phyloP scores from a whole-genome alignment of 2,329 filamentous ascomycete species.

The Beauveria brongniartii region DNA sequence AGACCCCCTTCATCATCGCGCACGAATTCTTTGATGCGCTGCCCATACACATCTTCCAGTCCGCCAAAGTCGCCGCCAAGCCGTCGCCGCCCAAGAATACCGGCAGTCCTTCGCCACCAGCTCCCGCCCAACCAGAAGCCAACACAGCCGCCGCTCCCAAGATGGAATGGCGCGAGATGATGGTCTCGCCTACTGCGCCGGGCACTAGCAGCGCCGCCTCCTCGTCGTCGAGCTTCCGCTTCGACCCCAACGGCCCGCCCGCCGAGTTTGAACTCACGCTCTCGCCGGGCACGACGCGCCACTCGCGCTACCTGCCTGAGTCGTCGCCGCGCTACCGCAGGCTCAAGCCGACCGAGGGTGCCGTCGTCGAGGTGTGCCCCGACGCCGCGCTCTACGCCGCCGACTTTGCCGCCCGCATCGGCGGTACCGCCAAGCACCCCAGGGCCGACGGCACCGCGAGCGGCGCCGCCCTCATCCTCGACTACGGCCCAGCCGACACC shows the following conservation, averaged over 20 bases:
- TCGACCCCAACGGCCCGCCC: slow-evolving; percentile 41
- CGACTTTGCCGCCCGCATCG: slow-evolving; percentile 79
- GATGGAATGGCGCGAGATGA: slow-evolving; percentile 72
- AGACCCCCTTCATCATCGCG: slow-evolving; percentile 85
- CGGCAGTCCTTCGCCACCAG: slow-evolving; percentile 30
- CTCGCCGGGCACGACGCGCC: slow-evolving; percentile 66
- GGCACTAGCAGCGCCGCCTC: slow-evolving; percentile 45
- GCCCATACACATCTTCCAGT: slow-evolving; percentile 91
- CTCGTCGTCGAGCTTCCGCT: slow-evolving; percentile 37
- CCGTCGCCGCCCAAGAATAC: slow-evolving; percentile 7
- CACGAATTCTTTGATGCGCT: slow-evolving; percentile 99
- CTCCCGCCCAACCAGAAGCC: slow-evolving; percentile 33
- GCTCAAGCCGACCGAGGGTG: slow-evolving; percentile 57
- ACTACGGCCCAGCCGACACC: slow-evolving; percentile 75
- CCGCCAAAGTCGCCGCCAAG: slow-evolving; percentile 39
- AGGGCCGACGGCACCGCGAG: slow-evolving; percentile 50
- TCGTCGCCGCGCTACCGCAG: slow-evolving; percentile 70
- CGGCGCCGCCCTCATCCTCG: slow-evolving; percentile 88
- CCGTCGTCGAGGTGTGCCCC: slow-evolving; percentile 83
- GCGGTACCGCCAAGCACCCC: slow-evolving; percentile 48
- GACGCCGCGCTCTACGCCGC: slow-evolving; percentile 73
- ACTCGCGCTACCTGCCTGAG: slow-evolving; percentile 78
- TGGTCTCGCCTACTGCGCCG: slow-evolving; percentile 61
- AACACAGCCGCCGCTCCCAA: slow-evolving; percentile 22
- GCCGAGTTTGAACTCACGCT: slow-evolving; percentile 86